These are phyloP conservation scores for Trichophyton mentagrophytes DNA, from an alignment of 2,329 filamentous ascomycete genomes.

Conservation along the genomic window DNA sequence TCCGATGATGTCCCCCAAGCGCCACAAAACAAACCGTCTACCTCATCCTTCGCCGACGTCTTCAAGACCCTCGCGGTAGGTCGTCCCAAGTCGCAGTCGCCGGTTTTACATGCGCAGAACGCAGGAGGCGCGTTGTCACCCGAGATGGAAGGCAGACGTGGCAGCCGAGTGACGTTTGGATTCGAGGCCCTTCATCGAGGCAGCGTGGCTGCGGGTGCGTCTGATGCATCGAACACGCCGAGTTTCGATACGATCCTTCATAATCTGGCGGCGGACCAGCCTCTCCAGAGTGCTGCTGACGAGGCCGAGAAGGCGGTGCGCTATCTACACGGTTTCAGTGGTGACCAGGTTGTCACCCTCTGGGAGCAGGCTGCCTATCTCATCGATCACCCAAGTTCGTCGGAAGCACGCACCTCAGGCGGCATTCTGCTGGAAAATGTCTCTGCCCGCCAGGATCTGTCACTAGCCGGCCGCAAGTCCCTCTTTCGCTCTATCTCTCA, in stretches of 20 bases:
- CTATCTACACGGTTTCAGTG: conserved; percentile 24
- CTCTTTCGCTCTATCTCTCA: conserved; percentile 27
- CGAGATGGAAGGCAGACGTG: conserved; percentile 24
- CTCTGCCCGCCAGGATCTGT: conserved; percentile 28
- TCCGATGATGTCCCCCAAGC: conserved; percentile 30
- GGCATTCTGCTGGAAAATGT: conserved; percentile 27
- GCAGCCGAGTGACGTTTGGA: conserved; percentile 23
- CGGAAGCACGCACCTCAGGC: conserved; percentile 26
- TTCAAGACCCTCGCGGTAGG: conserved; percentile 31
- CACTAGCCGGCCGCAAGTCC: conserved; percentile 22
- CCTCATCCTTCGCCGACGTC: conserved; percentile 31
- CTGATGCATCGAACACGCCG: conserved; percentile 26
- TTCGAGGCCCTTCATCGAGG: conserved; percentile 32
- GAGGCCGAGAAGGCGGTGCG: conserved; percentile 27
- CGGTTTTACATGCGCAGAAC: conserved; percentile 22
- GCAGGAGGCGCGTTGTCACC: conserved; percentile 19
- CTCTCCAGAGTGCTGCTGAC: conserved; percentile 25
- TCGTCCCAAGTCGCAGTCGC: conserved; percentile 28
- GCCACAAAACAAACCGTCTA: conserved; percentile 23
- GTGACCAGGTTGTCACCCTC: conserved; percentile 29
- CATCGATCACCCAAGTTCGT: conserved; percentile 23
- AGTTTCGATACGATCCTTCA: conserved; percentile 28
- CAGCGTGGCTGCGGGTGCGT: conserved; percentile 23
- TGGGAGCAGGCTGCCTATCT: conserved; percentile 31
- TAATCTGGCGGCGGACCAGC: conserved; percentile 24